Evolutionary conservation across 108 stramenopile genomes (phyloP).

Genomic region (Schizochytrium sp.): DNA sequence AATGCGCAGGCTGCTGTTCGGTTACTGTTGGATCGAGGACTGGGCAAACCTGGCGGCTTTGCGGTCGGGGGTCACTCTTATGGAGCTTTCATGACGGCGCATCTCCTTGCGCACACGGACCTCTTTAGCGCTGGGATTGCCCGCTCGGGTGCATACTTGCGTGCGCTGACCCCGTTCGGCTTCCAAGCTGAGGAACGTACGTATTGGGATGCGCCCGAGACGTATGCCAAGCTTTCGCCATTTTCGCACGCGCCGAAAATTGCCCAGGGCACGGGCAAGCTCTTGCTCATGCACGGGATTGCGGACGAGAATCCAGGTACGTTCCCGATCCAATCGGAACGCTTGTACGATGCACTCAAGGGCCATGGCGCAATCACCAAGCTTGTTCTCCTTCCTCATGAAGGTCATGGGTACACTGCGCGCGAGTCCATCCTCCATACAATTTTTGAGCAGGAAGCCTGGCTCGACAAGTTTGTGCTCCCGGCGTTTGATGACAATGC

Average conservation of each 20-base stretch:
- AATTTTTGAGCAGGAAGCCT: conserved; percentile 45
- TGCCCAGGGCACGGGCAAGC: conserved; percentile 33
- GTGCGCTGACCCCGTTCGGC: neutral
- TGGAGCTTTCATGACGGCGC: conserved; percentile 49
- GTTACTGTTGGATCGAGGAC: conserved; percentile 33
- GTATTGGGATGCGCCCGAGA: conserved; percentile 47
- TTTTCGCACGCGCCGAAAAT: conserved; percentile 46
- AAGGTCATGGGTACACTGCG: conserved; percentile 41
- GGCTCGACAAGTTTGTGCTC: conserved; percentile 30
- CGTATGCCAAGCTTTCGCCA: conserved; percentile 44
- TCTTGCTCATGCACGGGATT: conserved; percentile 45
- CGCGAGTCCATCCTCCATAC: conserved; percentile 44
- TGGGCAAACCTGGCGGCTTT: conserved; percentile 43
- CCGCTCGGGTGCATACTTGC: neutral
- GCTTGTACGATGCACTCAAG: conserved; percentile 46
- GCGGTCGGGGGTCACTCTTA: conserved; percentile 51
- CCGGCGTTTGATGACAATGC: neutral
- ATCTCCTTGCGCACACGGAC: conserved; percentile 46
- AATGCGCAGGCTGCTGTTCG: conserved; percentile 47
- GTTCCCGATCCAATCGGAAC: conserved; percentile 41
- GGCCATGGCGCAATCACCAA: conserved; percentile 47
- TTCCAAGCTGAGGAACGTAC: conserved; percentile 42
- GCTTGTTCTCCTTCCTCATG: conserved; percentile 43
- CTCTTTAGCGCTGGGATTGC: conserved; percentile 35
- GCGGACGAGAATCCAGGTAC: conserved; percentile 46